Evolutionary conservation across 306 rosid species (phyloP).

Genomic region (Prunus fruticosa): DNA sequence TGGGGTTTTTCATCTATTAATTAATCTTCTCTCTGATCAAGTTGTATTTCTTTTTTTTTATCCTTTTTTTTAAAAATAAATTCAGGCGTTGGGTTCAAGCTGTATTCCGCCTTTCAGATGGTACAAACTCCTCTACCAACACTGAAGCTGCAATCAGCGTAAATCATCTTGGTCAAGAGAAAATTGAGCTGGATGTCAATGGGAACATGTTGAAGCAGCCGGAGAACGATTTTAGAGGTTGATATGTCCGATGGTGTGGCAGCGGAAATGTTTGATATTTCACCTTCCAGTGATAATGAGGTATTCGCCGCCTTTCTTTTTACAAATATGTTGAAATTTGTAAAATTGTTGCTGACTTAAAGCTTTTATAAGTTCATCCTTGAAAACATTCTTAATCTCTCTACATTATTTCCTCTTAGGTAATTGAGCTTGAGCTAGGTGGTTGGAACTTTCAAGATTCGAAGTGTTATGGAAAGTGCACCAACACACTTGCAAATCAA

Average conservation of each 20-base stretch:
- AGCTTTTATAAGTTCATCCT: neutral
- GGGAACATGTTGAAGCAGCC: slow-evolving; percentile 27
- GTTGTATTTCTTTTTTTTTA: slow-evolving; percentile 18
- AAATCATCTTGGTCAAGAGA: slow-evolving; percentile 27
- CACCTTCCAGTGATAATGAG: slow-evolving; percentile 58
- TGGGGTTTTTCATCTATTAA: neutral
- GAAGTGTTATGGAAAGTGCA: slow-evolving; percentile 63
- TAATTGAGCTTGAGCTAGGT: slow-evolving; percentile 49
- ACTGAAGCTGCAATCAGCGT: slow-evolving; percentile 24
- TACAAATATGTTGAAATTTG: neutral
- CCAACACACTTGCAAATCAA: slow-evolving; percentile 90
- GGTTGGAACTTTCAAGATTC: slow-evolving; percentile 64
- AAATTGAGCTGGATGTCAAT: slow-evolving; percentile 16
- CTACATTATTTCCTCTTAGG: slow-evolving; percentile 23
- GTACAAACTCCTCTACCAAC: slow-evolving; percentile 31
- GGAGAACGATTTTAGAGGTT: slow-evolving; percentile 41
- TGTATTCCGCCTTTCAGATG: slow-evolving; percentile 54
- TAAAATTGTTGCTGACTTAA: neutral
- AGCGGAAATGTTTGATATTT: slow-evolving; percentile 68
- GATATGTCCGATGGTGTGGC: slow-evolving; percentile 84
- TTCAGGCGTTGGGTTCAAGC: slow-evolving; percentile 95
- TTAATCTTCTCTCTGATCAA: slow-evolving; percentile 4
- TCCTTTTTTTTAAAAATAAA: neutral
- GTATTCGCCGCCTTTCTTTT: slow-evolving; percentile 28
- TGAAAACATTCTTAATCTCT: slow-evolving; percentile 4